These are phyloP conservation scores for Tuber borchii DNA, from an alignment of 495 filamentous ascomycete genomes.

Conservation along the genomic window DNA sequence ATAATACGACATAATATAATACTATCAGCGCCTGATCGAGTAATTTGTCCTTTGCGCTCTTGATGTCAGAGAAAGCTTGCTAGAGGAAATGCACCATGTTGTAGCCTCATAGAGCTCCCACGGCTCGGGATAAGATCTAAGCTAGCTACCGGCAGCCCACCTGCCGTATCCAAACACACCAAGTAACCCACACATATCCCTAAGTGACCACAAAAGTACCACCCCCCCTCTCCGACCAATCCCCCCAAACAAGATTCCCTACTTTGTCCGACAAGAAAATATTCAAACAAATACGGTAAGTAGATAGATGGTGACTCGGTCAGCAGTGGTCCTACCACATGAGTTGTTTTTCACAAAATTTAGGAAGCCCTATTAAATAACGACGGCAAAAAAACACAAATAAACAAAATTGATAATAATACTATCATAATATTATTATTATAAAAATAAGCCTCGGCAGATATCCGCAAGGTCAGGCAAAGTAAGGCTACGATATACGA, in stretches of 20 bases:
- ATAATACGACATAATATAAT: neutral
- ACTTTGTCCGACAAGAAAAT: neutral
- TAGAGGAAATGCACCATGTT: neutral
- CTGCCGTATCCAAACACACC: neutral
- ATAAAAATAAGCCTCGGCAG: neutral
- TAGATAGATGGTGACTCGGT: neutral
- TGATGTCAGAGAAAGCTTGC: neutral
- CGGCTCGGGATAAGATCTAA: neutral
- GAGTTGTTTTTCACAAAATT: neutral
- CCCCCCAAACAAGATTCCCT: neutral
- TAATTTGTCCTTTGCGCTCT: neutral
- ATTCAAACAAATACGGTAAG: neutral
- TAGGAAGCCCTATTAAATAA: neutral
- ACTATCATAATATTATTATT: neutral
- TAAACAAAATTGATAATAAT: neutral
- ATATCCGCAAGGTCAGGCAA: neutral
- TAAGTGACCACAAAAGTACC: neutral
- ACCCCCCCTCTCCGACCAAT: neutral
- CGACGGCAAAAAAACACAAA: neutral
- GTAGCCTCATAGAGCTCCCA: neutral
- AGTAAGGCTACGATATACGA: neutral
- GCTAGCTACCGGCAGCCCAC: neutral
- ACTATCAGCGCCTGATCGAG: neutral
- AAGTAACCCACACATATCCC: neutral
- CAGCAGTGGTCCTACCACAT: neutral